Conservation (phyloP, 163 green algal genomes). For the Chlamydomonas reinhardtii region DNA sequence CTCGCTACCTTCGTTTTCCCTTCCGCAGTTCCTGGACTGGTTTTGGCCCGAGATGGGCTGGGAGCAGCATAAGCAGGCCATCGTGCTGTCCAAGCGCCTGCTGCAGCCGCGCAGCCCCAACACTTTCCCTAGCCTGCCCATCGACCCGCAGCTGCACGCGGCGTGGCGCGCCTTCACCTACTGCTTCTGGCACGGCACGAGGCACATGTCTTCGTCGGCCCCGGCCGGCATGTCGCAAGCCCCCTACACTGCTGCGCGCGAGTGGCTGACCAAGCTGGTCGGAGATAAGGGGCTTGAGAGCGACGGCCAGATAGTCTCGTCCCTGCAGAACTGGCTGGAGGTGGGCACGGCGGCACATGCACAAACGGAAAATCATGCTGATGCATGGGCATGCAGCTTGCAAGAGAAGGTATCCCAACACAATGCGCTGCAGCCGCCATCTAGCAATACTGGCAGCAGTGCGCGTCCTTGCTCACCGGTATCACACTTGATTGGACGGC, state of each 20-base stretch:
- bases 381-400: no score
- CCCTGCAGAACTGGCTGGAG: slow-evolving; percentile 24
- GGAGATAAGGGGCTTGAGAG: slow-evolving; percentile 32
- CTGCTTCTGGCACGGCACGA: slow-evolving; percentile 43
- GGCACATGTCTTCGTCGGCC: slow-evolving; percentile 4
- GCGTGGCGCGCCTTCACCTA: slow-evolving; percentile 47
- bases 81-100: slow-evolving; percentile 43
- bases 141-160: slow-evolving; percentile 31
- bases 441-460: no score
- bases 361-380: no score
- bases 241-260: slow-evolving; percentile 1
- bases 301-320: slow-evolving; percentile 30
- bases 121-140: slow-evolving; percentile 4
- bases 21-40: slow-evolving; percentile 50
- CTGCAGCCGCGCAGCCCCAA: slow-evolving; percentile 28
- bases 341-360: no score
- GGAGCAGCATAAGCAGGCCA: slow-evolving; percentile 48
- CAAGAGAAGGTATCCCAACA: no score
- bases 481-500: no score
- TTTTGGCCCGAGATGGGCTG: slow-evolving; percentile 42
- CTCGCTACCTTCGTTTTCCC: no score
- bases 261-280: slow-evolving; percentile 36
- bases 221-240: not conserved
- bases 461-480: no score
- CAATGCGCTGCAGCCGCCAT: no score